These are phyloP conservation scores for Eucalyptus sp. DNA, from an alignment of 345 rosid genomes.

Conservation along the genomic window DNA sequence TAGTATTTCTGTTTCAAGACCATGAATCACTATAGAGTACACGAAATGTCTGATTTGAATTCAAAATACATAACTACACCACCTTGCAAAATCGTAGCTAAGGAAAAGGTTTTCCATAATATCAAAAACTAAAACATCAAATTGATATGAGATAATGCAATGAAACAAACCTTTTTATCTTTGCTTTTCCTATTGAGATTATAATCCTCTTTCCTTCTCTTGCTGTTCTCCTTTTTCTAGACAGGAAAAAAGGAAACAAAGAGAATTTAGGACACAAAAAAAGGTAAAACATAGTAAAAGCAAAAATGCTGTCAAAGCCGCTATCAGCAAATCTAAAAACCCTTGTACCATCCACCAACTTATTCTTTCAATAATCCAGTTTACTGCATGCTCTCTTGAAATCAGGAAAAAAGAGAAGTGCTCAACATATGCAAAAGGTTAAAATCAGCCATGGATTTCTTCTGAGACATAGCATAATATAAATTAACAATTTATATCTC, in stretches of 20 bases:
- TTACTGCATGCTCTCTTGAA: background rate
- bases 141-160: background rate
- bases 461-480: background rate
- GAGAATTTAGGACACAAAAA: background rate
- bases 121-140: background rate
- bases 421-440: background rate
- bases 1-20: background rate
- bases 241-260: background rate
- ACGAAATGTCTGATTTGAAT: background rate
- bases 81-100: background rate
- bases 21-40: background rate
- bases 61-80: background rate
- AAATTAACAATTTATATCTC: background rate
- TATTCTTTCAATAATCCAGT: background rate
- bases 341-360: background rate
- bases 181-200: constrained; percentile 33
- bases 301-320: background rate
- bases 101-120: background rate
- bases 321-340: background rate
- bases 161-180: constrained; percentile 46
- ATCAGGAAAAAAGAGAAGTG: background rate
- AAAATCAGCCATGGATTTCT: background rate
- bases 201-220: constrained; percentile 64
- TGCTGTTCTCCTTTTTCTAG: constrained; percentile 57
- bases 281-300: background rate